Conservation (phyloP, 2,329 filamentous ascomycete species). For the Rhynchosporium agropyri region DNA sequence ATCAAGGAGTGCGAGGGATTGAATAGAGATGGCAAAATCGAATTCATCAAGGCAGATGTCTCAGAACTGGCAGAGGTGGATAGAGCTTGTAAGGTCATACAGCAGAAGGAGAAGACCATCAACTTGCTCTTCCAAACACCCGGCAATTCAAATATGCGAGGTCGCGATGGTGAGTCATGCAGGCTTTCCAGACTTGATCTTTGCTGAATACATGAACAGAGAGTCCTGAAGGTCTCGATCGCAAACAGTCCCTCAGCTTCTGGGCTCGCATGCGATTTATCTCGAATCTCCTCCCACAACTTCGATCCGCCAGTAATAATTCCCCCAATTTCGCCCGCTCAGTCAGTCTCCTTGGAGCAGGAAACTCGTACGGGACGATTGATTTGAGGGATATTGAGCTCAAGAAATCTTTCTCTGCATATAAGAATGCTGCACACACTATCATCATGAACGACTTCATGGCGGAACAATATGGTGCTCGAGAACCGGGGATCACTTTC, state of each 20-base stretch:
- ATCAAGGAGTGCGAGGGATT: conserved; percentile 47
- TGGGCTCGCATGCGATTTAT: conserved; percentile 62
- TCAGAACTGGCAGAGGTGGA: conserved; percentile 53
- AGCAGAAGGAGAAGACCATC: conserved; percentile 52
- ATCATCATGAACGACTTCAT: conserved; percentile 50
- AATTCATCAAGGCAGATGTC: conserved; percentile 52
- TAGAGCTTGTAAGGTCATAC: conserved; percentile 53
- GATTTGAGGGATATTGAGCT: conserved; percentile 47
- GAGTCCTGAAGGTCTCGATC: conserved; percentile 37
- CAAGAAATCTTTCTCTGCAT: conserved; percentile 31
- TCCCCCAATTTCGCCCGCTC: conserved; percentile 54
- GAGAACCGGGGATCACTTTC: conserved; percentile 52
- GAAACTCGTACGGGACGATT: conserved; percentile 53
- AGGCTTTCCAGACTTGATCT: too few species aligned
- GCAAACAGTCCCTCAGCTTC: conserved; percentile 45
- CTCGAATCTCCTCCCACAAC: conserved; percentile 57
- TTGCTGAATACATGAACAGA: conserved; percentile 26
- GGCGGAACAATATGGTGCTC: conserved; percentile 51
- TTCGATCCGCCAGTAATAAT: conserved; percentile 43
- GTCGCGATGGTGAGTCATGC: conserved; percentile 33
- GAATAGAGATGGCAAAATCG: conserved; percentile 50
- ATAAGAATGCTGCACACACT: conserved; percentile 33
- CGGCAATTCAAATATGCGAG: conserved; percentile 47
- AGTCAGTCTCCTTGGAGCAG: conserved; percentile 56
- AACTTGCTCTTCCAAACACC: conserved; percentile 58